A percentile compares a stretch with the other conserved stretches of the same genome.
These are phyloP conservation scores for Stephanodiscus triporus DNA, from an alignment of 108 stramenopile species.

Conservation along the genomic window DNA sequence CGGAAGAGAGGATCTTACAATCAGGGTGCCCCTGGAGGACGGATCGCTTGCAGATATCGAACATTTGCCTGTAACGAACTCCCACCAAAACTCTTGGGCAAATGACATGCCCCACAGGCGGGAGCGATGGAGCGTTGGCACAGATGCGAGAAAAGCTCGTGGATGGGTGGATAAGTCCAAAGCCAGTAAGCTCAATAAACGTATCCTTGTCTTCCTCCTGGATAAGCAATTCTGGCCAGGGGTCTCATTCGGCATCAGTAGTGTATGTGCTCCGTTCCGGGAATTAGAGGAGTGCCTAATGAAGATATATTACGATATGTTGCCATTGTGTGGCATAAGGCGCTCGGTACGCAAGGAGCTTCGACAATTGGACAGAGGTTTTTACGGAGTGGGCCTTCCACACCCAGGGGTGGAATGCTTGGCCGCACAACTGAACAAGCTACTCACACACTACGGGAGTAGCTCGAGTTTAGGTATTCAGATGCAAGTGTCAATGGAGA, in stretches of 20 bases:
- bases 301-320: slow-evolving; percentile 6
- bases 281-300: background rate
- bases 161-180: slow-evolving; percentile 18
- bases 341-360: background rate
- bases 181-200: background rate
- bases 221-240: slow-evolving; percentile 19
- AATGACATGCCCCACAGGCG: slow-evolving; percentile 5
- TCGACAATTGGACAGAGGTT: slow-evolving; percentile 11
- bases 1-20: background rate
- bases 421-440: background rate
- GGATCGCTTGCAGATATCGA: slow-evolving; percentile 3
- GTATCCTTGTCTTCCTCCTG: slow-evolving; percentile 5
- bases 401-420: slow-evolving; percentile 5
- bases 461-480: background rate
- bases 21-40: slow-evolving; percentile 17
- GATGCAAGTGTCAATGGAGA: background rate
- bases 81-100: slow-evolving; percentile 21
- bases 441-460: slow-evolving; percentile 17
- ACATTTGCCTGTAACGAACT: background rate
- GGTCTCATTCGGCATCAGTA: slow-evolving; percentile 18
- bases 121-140: background rate
- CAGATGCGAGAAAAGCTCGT: slow-evolving; percentile 13
- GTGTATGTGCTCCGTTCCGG: background rate
- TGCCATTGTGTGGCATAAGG: background rate
- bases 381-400: slow-evolving; percentile 9